Percentiles rank a stretch among this genome's conserved stretches.
Conservation (phyloP, 2,329 filamentous ascomycete genomes). For the Aspergillus tubingensis region DNA sequence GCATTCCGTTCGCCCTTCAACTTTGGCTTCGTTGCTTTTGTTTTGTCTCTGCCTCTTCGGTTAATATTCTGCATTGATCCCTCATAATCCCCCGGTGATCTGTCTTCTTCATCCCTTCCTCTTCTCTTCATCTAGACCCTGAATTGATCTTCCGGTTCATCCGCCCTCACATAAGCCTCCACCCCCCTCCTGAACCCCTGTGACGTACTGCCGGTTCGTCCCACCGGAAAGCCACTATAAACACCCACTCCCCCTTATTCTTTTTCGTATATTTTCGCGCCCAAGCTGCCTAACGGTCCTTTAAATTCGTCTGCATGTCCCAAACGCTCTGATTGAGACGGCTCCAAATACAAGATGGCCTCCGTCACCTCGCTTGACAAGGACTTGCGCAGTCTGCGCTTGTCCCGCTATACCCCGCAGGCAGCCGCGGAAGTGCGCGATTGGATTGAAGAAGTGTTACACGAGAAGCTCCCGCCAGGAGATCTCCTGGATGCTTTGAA, state of each 20-base stretch:
- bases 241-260: conserved; percentile 6
- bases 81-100: background rate
- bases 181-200: conserved; percentile 3
- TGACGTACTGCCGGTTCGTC: conserved; percentile 16
- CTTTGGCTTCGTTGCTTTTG: background rate
- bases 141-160: background rate
- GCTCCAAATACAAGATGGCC: conserved; percentile 63
- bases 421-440: conserved; percentile 79
- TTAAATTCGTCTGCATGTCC: conserved; percentile 10
- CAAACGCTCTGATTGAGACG: background rate
- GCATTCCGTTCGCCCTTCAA: background rate
- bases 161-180: background rate
- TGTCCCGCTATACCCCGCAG: conserved; percentile 88
- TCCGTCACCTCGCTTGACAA: conserved; percentile 92
- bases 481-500: conserved; percentile 86
- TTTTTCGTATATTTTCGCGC: background rate
- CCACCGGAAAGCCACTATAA: conserved; percentile 9
- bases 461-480: conserved; percentile 67
- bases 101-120: background rate
- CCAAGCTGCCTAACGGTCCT: background rate
- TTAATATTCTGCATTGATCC: background rate
- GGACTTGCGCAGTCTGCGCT: conserved; percentile 88
- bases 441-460: conserved; percentile 84
- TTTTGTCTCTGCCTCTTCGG: background rate
- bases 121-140: conserved; percentile 3